Conservation (phyloP, 495 filamentous ascomycete genomes). For the Pyrenula massariospora region DNA sequence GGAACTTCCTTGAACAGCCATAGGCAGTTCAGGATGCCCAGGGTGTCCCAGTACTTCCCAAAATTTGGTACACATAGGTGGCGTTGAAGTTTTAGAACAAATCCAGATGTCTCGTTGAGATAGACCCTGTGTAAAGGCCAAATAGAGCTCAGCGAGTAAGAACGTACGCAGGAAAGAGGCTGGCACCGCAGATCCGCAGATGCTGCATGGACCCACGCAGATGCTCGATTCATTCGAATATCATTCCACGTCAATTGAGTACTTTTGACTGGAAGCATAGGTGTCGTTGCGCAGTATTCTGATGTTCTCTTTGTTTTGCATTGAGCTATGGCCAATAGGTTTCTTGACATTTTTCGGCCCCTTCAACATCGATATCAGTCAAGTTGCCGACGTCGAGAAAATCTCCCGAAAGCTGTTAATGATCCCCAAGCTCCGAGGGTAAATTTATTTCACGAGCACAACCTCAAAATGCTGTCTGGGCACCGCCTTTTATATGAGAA, state of each 20-base stretch:
- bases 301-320: not conserved
- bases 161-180: not conserved
- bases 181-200: not conserved
- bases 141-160: not conserved
- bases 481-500: too few species aligned
- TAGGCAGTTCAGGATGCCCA: not conserved
- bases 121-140: not conserved
- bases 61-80: not conserved
- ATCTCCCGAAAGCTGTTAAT: too few species aligned
- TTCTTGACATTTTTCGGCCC: not conserved
- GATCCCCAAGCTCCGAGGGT: too few species aligned
- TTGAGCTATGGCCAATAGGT: not conserved
- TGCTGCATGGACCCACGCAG: not conserved
- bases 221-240: not conserved
- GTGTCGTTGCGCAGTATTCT: not conserved
- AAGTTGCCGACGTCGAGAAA: too few species aligned
- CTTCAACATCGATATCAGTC: too few species aligned
- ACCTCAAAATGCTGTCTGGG: too few species aligned
- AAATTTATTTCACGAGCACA: too few species aligned
- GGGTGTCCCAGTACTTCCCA: not conserved
- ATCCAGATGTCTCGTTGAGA: not conserved
- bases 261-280: not conserved
- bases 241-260: not conserved
- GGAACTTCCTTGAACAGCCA: not conserved
- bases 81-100: not conserved